Base-by-base conservation (phyloP, 371 early-diverging fungal genomes). In the Syncephalastrum sp. region DNA sequence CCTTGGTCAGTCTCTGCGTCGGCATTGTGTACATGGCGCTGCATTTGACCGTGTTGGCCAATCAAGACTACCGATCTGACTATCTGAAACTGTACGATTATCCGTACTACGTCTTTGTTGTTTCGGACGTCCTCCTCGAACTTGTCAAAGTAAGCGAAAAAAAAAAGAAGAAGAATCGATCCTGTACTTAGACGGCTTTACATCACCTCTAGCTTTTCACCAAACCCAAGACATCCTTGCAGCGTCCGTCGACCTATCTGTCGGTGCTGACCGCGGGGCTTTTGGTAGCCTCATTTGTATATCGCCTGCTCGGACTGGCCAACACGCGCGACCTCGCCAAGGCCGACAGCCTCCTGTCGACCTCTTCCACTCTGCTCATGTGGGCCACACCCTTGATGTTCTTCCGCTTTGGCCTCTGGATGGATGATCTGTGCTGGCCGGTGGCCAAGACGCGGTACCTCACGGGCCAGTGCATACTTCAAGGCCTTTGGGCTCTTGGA, bases 301-400 rank as follows among this genome's bases (percentile, higher is more conserved):
- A 66, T 12, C 74, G 77, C 10, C 19, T 68, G 10, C 56, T 54
- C 16, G 67, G 61, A 2, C 27, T 77, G 15, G 10, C 42, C 21
- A 54, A 21, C 0, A 42, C 57, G 13, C 7, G 25, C 23, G 60
- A 63, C 42, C n/a, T 77, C 4, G 64, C 61, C 25, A 51, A 60
- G 5, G 46, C 63, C 41, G 23, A 45, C 43, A 17, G 38, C 3
- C 29, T 57, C 7, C 38, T 77, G 13, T 44, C 46, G 3, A 7
- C 47, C 1, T 77, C 77, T 0, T 73, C 52, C 25, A 42, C 25
- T 8, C 53, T 73, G 47, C 21, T 73, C 14, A 47, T 67, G 0
- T 52, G 68, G 43, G 71, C 77, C 4, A 77, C 77, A 2, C 77
- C 77, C 3, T 33, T 77, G 14, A 67, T 77, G 74, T 61, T 73